Evolutionary conservation across 305 asterid genomes (phyloP), one percentile per base, ranked within the genome.

Genomic region (Coffea humblotiana): DNA sequence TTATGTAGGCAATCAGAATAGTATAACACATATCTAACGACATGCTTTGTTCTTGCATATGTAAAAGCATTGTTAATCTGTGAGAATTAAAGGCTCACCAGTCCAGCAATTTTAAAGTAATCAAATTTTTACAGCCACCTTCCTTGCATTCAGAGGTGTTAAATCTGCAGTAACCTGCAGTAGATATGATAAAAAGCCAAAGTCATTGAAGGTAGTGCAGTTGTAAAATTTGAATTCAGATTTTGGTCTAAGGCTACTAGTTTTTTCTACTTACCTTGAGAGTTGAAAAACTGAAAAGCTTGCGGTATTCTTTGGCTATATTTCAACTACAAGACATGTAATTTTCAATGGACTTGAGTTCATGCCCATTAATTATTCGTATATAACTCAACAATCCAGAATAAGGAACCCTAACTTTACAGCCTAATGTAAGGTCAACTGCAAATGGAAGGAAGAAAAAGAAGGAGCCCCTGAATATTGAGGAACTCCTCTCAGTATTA

Each of bases 81-180:
- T 3, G 47, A 51, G 12, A n/a, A 72, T 21, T 15, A 35, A 6
- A 29, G 21, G 77, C 92, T 87, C 82, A 93, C 98, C 88, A 93
- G 83, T 43, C 98, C 98, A 40, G 88, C 96, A 85, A 95, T 79
- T 87, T 95, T 93, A 90, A 95, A 93, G 67, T 66, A 84, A 83
- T 93, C 98, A 63, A 95, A 95, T 81, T 95, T 95, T 85, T 6
- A 95, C 98, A 60, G 97, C 96, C 83, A 93, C 98, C 81, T 91
- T 93, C 77, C 84, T 91, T 12, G 95, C 61, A 81, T 84, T 91
- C 49, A 95, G 79, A 81, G 98, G 98, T 2, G 97, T 90, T 84
- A 95, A 91, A 87, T 93, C 90, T 79, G 97, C 98, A 52, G 97
- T 92, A 72, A 93, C 99, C 99, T 95, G 82, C 77, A 88, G 45